These are phyloP conservation scores for Cornus kousa DNA, from an alignment of 148 eudicot genomes.

Conservation along the genomic window DNA sequence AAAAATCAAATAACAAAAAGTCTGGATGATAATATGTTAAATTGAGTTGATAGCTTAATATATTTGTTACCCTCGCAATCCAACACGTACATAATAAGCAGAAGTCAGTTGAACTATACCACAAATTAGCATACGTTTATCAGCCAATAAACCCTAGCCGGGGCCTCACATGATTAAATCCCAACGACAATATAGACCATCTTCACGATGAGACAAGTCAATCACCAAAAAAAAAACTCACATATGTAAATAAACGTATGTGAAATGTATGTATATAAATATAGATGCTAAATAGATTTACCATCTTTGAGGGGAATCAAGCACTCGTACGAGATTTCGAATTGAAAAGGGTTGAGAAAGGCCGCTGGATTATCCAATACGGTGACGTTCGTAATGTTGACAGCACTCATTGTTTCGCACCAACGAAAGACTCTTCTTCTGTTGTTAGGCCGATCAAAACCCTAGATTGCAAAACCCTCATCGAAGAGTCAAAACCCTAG, in stretches of 20 bases:
- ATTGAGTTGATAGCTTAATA: no score
- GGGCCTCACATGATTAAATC: no score
- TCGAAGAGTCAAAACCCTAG: background rate
- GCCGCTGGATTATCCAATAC: slow-evolving; percentile 50
- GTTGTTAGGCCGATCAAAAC: background rate
- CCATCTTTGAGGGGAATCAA: slow-evolving; percentile 45
- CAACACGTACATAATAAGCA: no score
- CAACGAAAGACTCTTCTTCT: background rate
- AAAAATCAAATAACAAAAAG: no score
- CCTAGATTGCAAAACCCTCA: slow-evolving; percentile 7
- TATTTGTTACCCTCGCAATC: no score
- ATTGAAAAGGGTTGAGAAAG: slow-evolving; percentile 44
- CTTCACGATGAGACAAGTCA: no score
- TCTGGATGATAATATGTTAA: no score
- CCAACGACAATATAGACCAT: background rate
- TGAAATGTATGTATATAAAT: no score
- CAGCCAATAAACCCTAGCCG: background rate
- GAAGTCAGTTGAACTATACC: no score
- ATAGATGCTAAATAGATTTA: slow-evolving; percentile 2
- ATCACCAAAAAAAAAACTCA: no score
- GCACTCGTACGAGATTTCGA: slow-evolving; percentile 53
- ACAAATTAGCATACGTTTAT: no score
- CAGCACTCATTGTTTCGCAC: slow-evolving; percentile 41
- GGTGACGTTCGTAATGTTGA: slow-evolving; percentile 50
- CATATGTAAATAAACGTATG: background rate